Evolutionary conservation across 148 eudicot genomes (phyloP).

Genomic region (Cornus controversa): DNA sequence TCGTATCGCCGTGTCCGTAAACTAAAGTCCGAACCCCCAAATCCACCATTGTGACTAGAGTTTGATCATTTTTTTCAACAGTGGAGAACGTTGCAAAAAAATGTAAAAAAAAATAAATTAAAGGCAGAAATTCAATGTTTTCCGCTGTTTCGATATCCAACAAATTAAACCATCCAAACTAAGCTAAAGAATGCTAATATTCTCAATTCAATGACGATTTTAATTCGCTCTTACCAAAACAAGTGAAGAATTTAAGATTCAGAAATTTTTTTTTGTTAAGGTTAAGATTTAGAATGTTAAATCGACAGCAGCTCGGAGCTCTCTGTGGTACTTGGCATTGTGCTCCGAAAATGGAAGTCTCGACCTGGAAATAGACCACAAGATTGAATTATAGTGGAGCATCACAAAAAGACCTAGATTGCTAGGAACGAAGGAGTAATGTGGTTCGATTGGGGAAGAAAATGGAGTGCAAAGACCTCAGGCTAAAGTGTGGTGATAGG

Average conservation of each 20-base stretch:
- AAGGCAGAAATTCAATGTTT: no score
- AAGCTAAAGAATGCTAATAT: no score
- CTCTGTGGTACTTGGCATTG: constrained; percentile 64
- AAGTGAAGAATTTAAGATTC: no score
- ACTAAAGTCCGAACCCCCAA: constrained; percentile 95
- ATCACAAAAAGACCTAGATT: constrained; percentile 16
- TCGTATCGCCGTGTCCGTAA: no score
- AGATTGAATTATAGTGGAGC: background rate
- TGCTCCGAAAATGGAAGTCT: constrained; percentile 57
- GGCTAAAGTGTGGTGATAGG: constrained; percentile 26
- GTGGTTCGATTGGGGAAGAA: background rate
- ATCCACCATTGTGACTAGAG: constrained; percentile 92
- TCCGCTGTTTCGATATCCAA: no score
- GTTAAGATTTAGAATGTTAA: background rate
- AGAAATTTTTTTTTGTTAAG: no score
- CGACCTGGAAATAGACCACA: constrained; percentile 35
- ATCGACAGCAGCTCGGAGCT: constrained; percentile 77
- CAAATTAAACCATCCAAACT: no score
- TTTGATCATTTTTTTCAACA: constrained; percentile 72
- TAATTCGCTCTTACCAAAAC: no score
- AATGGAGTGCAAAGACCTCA: constrained; percentile 36
- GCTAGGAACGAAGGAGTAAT: background rate
- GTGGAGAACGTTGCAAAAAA: constrained; percentile 32
- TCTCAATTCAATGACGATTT: no score
- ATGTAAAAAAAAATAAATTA: no score